Conservation (phyloP, 2,329 filamentous ascomycete species). For the Hortaea sp. region DNA sequence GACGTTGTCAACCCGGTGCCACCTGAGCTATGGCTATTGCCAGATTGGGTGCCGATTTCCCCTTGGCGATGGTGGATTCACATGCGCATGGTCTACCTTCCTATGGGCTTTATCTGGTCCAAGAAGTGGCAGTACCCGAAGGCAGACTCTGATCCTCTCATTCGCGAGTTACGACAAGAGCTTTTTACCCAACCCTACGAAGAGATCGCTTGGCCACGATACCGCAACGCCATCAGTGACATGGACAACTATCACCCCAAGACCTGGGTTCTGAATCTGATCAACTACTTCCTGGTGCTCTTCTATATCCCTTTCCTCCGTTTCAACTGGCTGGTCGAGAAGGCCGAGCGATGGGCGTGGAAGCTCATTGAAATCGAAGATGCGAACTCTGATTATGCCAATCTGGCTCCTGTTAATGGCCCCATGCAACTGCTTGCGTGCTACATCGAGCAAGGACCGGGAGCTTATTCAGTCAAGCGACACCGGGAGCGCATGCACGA, state of each 20-base stretch:
- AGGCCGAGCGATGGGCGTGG: constrained; percentile 72
- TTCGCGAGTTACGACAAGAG: constrained; percentile 65
- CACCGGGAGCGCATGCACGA: constrained; percentile 77
- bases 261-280: constrained; percentile 65
- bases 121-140: constrained; percentile 68
- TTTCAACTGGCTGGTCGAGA: constrained; percentile 51
- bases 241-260: constrained; percentile 92
- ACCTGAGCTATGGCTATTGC: constrained; percentile 69
- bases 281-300: constrained; percentile 69
- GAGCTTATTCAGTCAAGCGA: constrained; percentile 57
- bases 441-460: constrained; percentile 74
- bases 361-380: constrained; percentile 84
- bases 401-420: constrained; percentile 79
- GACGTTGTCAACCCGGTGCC: constrained; percentile 91
- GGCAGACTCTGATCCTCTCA: constrained; percentile 51
- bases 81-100: constrained; percentile 89
- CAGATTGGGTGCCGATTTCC: constrained; percentile 26
- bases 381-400: constrained; percentile 78
- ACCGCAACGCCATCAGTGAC: constrained; percentile 73
- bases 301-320: constrained; percentile 74
- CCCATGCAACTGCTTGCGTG: constrained; percentile 84
- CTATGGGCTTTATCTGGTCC: constrained; percentile 85
- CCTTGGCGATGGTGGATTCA: constrained; percentile 56
- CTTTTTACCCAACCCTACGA: constrained; percentile 71
- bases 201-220: constrained; percentile 62